Conservation (phyloP, 371 early-diverging fungal genomes). For the Basidiobolus meristosporus region DNA sequence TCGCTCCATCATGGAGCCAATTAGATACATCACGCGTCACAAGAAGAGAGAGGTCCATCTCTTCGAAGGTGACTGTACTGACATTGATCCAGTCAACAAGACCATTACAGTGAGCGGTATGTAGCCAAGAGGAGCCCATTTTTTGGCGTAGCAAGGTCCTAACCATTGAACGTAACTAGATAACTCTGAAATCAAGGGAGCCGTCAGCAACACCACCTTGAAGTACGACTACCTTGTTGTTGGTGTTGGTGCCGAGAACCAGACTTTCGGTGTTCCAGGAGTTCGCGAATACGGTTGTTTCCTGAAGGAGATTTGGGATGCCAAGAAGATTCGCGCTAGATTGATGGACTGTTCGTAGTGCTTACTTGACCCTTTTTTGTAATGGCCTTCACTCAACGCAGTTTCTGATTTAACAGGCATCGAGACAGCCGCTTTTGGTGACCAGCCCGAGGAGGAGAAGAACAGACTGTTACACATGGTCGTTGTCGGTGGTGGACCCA, state of each 20-base stretch:
- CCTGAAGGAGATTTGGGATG: conserved; percentile 79
- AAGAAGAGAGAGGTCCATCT: conserved; percentile 6
- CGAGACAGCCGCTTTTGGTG: conserved; percentile 74
- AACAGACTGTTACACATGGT: conserved; percentile 82
- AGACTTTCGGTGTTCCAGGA: conserved; percentile 78
- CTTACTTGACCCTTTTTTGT: background rate
- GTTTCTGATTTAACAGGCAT: conserved; percentile 10
- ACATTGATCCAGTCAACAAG: conserved; percentile 9
- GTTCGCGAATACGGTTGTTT: conserved; percentile 74
- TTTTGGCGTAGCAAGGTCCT: background rate
- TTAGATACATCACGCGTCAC: conserved; percentile 32
- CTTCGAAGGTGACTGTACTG: conserved; percentile 16
- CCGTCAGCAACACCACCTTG: conserved; percentile 26
- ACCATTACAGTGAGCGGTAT: conserved; percentile 17
- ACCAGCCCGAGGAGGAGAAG: conserved; percentile 51
- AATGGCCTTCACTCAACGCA: no score
- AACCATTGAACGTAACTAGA: conserved; percentile 15
- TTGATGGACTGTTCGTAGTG: conserved; percentile 46
- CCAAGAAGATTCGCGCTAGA: conserved; percentile 65
- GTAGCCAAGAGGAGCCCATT: conserved; percentile 2
- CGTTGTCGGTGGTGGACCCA: conserved; percentile 93
- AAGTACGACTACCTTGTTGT: conserved; percentile 78
- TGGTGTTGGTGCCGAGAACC: conserved; percentile 73
- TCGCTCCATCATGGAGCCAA: conserved; percentile 53
- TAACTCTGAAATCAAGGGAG: conserved; percentile 47